These are phyloP conservation scores for Acidomyces sp. DNA, from an alignment of 495 filamentous ascomycete genomes.

Conservation along the genomic window DNA sequence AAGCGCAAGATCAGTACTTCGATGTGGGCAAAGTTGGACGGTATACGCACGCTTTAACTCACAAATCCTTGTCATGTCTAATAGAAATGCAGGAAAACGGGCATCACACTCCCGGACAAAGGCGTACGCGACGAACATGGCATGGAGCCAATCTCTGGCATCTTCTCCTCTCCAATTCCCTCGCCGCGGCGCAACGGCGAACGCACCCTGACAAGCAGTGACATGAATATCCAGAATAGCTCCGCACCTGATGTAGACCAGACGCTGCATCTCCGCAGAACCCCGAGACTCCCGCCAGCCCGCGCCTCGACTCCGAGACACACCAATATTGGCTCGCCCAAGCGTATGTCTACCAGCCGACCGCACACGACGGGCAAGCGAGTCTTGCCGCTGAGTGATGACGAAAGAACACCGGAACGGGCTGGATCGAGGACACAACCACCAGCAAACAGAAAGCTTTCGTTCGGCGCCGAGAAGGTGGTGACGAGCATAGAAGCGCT, in stretches of 20 bases:
- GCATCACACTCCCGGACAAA: conserved; percentile 63
- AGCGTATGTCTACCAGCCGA: conserved; percentile 13
- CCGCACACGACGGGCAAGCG: conserved; percentile 9
- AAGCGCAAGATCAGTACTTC: conserved; percentile 49
- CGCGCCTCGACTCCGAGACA: conserved; percentile 17
- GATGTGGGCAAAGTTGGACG: conserved; percentile 52
- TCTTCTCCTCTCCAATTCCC: conserved; percentile 79
- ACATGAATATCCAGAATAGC: conserved; percentile 35
- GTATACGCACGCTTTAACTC: conserved; percentile 33
- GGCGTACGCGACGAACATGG: conserved; percentile 82
- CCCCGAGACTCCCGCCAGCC: conserved; percentile 14
- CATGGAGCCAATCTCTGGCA: conserved; percentile 67
- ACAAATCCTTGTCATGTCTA: too few relatives aligned
- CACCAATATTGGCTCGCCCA: conserved; percentile 19
- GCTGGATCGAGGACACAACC: conserved; percentile 7
- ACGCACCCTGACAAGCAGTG: conserved; percentile 26
- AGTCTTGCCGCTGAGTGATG: background rate
- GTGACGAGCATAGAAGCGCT: conserved; percentile 8
- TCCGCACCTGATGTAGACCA: conserved; percentile 35
- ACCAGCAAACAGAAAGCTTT: conserved; percentile 14
- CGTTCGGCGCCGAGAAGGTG: conserved; percentile 7
- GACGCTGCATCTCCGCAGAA: conserved; percentile 18
- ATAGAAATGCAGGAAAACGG: conserved; percentile 56
- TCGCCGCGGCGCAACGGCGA: conserved; percentile 34
- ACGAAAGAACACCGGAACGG: background rate